Evolutionary conservation across 1,284 basidiomycete species (phyloP).

Genomic region (Rhodotorula sp.): DNA sequence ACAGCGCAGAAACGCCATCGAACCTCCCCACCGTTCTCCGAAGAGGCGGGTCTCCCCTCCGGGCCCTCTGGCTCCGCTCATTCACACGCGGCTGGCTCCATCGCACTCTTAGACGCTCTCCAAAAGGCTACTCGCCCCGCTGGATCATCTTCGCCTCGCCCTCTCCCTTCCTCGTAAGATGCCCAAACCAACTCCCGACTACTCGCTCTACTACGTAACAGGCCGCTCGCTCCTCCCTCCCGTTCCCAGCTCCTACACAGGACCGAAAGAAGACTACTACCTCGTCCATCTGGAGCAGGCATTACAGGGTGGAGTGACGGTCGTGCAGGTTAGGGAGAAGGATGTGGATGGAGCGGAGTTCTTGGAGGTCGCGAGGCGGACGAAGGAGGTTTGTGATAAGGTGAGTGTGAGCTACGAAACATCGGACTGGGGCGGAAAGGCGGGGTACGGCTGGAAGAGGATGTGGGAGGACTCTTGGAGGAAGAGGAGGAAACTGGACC

Average conservation of each 20-base stretch:
- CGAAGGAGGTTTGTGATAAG: conserved; percentile 71
- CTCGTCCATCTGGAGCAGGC: conserved; percentile 62
- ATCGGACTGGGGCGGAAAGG: not conserved
- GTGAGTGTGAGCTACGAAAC: conserved; percentile 48
- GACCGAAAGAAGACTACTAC: conserved; percentile 43
- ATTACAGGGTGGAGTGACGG: conserved; percentile 76
- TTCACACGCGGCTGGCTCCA: too few relatives aligned
- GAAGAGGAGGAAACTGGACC: not conserved
- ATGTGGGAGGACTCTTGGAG: not conserved
- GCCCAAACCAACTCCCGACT: conserved; percentile 56
- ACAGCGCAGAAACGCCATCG: too few relatives aligned
- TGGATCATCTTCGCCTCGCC: not conserved
- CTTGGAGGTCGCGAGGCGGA: conserved; percentile 67
- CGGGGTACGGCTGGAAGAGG: not conserved
- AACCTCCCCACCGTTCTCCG: too few relatives aligned
- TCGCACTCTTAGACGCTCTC: too few relatives aligned
- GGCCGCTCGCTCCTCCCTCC: conserved; percentile 28
- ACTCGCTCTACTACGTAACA: conserved; percentile 63
- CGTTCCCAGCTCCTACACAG: not conserved
- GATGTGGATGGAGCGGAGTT: conserved; percentile 77
- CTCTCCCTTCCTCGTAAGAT: conserved; percentile 5
- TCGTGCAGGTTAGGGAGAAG: conserved; percentile 89
- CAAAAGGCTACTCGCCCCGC: too few relatives aligned
- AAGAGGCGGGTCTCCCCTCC: too few relatives aligned
- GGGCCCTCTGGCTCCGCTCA: too few relatives aligned